These are phyloP conservation scores for Phlyctochytrium bullatum DNA, from an alignment of 192 early-diverging fungal species.

Conservation along the genomic window DNA sequence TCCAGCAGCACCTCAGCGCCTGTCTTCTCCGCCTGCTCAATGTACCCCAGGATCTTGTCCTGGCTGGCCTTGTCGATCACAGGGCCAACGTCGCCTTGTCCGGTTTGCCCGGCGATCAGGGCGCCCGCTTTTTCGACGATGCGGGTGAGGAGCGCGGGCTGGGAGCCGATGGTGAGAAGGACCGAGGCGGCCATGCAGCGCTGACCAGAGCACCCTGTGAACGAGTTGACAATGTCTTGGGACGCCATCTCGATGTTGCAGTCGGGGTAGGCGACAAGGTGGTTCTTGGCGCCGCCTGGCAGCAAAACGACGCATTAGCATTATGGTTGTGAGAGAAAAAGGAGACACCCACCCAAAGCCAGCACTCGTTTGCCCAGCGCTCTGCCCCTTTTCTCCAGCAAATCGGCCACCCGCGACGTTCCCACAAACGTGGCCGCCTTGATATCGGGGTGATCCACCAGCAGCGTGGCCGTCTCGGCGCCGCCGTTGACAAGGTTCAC, in stretches of 20 bases:
- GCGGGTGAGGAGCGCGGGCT: slow-evolving; percentile 58
- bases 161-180: slow-evolving; percentile 66
- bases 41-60: slow-evolving; percentile 62
- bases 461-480: slow-evolving; percentile 49
- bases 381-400: slow-evolving; percentile 46
- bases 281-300: slow-evolving; percentile 59
- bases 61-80: slow-evolving; percentile 70
- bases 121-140: slow-evolving; percentile 59
- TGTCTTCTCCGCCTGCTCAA: slow-evolving; percentile 46
- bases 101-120: slow-evolving; percentile 52
- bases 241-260: slow-evolving; percentile 76
- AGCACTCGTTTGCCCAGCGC: slow-evolving; percentile 66
- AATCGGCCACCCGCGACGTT: slow-evolving; percentile 71
- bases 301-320: too few relatives aligned
- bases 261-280: slow-evolving; percentile 75
- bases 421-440: slow-evolving; percentile 78
- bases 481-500: slow-evolving; percentile 74
- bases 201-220: slow-evolving; percentile 74
- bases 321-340: too few relatives aligned
- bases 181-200: slow-evolving; percentile 74
- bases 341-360: slow-evolving; percentile 58
- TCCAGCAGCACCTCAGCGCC: slow-evolving; percentile 71
- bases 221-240: slow-evolving; percentile 72
- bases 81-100: slow-evolving; percentile 62
- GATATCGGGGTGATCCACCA: slow-evolving; percentile 63